Evolutionary conservation across 768 basidiomycete species (phyloP), one percentile per base, ranked within the genome.

Genomic region (Mycena epipterygia): DNA sequence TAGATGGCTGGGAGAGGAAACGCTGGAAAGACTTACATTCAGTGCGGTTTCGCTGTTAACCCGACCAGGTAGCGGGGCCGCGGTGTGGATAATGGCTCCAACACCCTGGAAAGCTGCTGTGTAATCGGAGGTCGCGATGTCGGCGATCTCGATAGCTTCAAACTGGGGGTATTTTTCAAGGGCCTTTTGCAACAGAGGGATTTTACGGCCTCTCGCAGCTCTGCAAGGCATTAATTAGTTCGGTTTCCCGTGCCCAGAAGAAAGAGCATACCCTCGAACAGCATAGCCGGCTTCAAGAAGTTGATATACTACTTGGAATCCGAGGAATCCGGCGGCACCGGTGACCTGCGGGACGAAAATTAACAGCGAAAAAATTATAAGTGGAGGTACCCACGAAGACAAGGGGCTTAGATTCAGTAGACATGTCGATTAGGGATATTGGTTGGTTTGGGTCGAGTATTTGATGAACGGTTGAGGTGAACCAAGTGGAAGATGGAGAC

Each of bases 141-240:
- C 72, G 30, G 62, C 14, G 55, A 75, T 64, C 30, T 75, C 74
- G 29, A 73, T 63, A 23, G 67, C 70, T 56, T 73, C 72, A 30
- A 75, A 75, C 19, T 71, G 42, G 12, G 58, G 44, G 32, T 69
- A 68, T 48, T 62, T 63, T 23, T 65, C 67, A 16, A 74, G 56
- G 17, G 74, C 74, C 35, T 73, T 69, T 37, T 64, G 46, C 5
- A 75, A 51, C 21, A 65, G 67, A 3, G 61, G 30, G 1, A 75
- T 29, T 68, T 75, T 75, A 12, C 57, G 59, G 21, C 70, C 74
- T 37, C 74, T 42, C 17, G 70, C 74, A n/a, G 73, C 68, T 41
- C 74, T 75, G 46, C 2, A 17, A 32, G 2, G 23, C 4, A 19
- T 8, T 23, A 23, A n/a, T 63, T 13, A 56, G 44, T 21, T 29